Evolutionary conservation across 1,284 basidiomycete species (phyloP).

Genomic region (Sphaerobolus stellatus): DNA sequence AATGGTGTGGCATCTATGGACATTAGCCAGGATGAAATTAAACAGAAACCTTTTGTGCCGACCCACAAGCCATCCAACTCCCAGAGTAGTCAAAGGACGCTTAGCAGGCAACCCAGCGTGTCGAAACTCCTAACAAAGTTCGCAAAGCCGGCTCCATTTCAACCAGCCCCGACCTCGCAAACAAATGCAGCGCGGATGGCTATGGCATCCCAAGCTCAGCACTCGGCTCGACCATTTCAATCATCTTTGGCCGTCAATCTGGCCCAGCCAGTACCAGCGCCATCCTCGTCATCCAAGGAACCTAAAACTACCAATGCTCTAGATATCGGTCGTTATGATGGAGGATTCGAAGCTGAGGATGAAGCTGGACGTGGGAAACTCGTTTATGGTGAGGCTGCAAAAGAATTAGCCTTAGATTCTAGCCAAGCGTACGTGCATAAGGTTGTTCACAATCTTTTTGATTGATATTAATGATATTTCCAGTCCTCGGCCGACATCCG

Average conservation of each 20-base stretch:
- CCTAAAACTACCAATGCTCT: slow-evolving; percentile 24
- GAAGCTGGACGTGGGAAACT: slow-evolving; percentile 56
- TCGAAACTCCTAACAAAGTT: slow-evolving; percentile 69
- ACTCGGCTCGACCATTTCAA: slow-evolving; percentile 7
- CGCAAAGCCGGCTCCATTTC: slow-evolving; percentile 54
- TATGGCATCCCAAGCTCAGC: slow-evolving; percentile 21
- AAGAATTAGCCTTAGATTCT: slow-evolving; percentile 76
- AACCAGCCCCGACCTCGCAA: slow-evolving; percentile 22
- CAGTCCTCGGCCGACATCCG: slow-evolving; percentile 69
- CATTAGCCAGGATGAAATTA: slow-evolving; percentile 10
- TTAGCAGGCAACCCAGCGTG: slow-evolving; percentile 48
- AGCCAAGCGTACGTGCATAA: slow-evolving; percentile 58
- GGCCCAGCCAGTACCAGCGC: not conserved
- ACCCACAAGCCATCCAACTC: slow-evolving; percentile 8
- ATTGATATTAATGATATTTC: not conserved
- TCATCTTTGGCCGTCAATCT: not conserved
- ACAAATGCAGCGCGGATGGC: slow-evolving; percentile 23
- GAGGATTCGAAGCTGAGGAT: slow-evolving; percentile 79
- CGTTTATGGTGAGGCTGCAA: slow-evolving; percentile 71
- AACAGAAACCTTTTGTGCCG: slow-evolving; percentile 4
- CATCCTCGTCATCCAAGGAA: not conserved
- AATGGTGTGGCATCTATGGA: slow-evolving; percentile 9
- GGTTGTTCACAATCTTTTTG: not conserved
- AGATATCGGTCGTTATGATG: slow-evolving; percentile 85
- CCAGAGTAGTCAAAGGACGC: slow-evolving; percentile 3